Evolutionary conservation across 805 yeast species (phyloP).

Genomic region (Metschnikowia arizonensis): DNA sequence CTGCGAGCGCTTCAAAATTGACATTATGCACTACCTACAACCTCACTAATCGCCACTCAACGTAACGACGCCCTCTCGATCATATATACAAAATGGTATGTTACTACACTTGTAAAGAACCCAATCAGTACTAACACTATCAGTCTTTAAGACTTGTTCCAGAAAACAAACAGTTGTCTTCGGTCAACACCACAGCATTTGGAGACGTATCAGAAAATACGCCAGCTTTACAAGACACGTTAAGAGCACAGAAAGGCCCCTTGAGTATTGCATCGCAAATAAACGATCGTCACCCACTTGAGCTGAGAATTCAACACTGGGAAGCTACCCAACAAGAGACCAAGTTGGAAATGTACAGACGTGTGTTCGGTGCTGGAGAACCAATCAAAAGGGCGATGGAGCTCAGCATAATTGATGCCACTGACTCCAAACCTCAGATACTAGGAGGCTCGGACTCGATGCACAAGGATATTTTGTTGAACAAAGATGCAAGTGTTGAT

Average conservation of each 20-base stretch:
- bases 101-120: neutral
- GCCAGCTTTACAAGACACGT: slow-evolving; percentile 65
- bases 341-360: slow-evolving; percentile 72
- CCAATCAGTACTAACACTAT: slow-evolving; percentile 8
- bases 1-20: slow-evolving; percentile 1
- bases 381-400: slow-evolving; percentile 94
- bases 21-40: slow-evolving; percentile 1
- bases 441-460: slow-evolving; percentile 57
- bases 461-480: slow-evolving; percentile 74
- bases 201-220: slow-evolving; percentile 61
- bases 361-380: slow-evolving; percentile 88
- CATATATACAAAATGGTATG: slow-evolving; percentile 10
- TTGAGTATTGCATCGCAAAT: slow-evolving; percentile 54
- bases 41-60: slow-evolving; percentile 5
- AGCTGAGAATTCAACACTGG: slow-evolving; percentile 73
- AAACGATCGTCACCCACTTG: slow-evolving; percentile 83
- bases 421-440: slow-evolving; percentile 63
- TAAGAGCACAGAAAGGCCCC: slow-evolving; percentile 65
- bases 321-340: slow-evolving; percentile 67
- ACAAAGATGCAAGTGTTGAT: slow-evolving; percentile 72
- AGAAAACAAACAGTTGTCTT: slow-evolving; percentile 38
- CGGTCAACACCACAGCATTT: slow-evolving; percentile 48
- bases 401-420: slow-evolving; percentile 60
- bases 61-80: neutral
- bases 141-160: slow-evolving; percentile 58